A percentile compares a stretch with the other conserved stretches of the same genome.
Conservation (phyloP, 108 stramenopile genomes). For the Stephanodiscus triporus region DNA sequence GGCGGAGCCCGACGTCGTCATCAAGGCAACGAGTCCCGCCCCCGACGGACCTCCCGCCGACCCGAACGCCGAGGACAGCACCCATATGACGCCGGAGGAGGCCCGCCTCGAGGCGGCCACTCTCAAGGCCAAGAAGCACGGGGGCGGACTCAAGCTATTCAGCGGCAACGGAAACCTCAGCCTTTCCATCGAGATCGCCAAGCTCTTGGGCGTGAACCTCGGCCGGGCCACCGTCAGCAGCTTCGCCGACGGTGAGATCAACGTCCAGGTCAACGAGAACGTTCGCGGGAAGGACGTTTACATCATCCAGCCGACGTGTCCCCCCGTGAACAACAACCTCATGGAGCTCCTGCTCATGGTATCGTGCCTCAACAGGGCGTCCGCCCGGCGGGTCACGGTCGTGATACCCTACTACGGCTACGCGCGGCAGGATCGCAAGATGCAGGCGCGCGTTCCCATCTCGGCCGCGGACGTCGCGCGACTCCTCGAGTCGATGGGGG, state of each 20-base stretch:
- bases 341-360: slow-evolving; percentile 98
- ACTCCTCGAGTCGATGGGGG: slow-evolving; percentile 99
- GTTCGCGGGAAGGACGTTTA: slow-evolving; percentile 98
- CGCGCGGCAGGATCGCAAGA: slow-evolving; percentile 99
- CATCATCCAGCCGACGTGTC: slow-evolving; percentile 97
- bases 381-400: slow-evolving; percentile 96
- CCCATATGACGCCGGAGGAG: slow-evolving; percentile 73
- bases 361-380: slow-evolving; percentile 93
- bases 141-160: slow-evolving; percentile 93
- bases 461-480: slow-evolving; percentile 99
- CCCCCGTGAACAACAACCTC: slow-evolving; percentile 98
- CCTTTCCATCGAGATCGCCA: slow-evolving; percentile 93
- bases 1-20: slow-evolving; percentile 2
- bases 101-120: slow-evolving; percentile 76
- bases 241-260: slow-evolving; percentile 99
- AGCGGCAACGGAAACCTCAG: slow-evolving; percentile 98
- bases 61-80: slow-evolving; percentile 36
- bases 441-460: slow-evolving; percentile 99
- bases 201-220: slow-evolving; percentile 93
- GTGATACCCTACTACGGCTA: slow-evolving; percentile 99
- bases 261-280: slow-evolving; percentile 97
- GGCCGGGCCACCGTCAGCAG: slow-evolving; percentile 94
- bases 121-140: slow-evolving; percentile 82
- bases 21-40: slow-evolving; percentile 27
- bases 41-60: neutral